Evolutionary conservation across 129 eudicot species (phyloP).

Genomic region (Pittosporum tobira): DNA sequence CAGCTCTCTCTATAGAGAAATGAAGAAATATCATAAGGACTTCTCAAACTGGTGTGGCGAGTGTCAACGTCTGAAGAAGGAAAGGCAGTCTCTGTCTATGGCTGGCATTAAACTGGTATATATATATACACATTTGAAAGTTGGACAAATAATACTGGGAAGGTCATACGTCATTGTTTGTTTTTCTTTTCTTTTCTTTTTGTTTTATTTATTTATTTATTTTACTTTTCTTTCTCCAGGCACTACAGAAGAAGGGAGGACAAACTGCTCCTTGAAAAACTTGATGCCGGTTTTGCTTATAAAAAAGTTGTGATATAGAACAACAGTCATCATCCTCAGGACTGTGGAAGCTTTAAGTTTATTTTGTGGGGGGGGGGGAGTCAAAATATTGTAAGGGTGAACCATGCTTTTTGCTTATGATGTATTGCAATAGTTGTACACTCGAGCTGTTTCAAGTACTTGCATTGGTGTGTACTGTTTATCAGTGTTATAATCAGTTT

Average conservation of each 20-base stretch:
- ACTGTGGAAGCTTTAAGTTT: not conserved
- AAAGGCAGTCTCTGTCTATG: no score
- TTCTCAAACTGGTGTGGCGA: no score
- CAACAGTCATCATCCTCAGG: not conserved
- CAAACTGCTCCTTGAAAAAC: slow-evolving; percentile 7
- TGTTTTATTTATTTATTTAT: not conserved
- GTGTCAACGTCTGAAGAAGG: no score
- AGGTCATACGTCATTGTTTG: no score
- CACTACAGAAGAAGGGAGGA: slow-evolving; percentile 19
- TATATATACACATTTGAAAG: not conserved
- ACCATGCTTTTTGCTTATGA: not conserved
- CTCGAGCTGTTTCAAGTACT: no score
- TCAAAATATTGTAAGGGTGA: no score
- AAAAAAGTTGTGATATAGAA: not conserved
- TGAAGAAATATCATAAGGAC: no score
- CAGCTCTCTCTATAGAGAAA: no score
- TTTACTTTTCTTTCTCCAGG: slow-evolving; percentile 12
- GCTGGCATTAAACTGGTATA: slow-evolving; percentile 42
- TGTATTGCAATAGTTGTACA: no score
- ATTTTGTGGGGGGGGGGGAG: not conserved
- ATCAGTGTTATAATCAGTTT: no score
- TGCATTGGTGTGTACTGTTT: no score
- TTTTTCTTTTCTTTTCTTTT: no score
- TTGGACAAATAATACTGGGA: not conserved
- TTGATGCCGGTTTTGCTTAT: not conserved